phyloP scores from a whole-genome alignment of 441 rosid genomes.

The Populus tomentosa region DNA sequence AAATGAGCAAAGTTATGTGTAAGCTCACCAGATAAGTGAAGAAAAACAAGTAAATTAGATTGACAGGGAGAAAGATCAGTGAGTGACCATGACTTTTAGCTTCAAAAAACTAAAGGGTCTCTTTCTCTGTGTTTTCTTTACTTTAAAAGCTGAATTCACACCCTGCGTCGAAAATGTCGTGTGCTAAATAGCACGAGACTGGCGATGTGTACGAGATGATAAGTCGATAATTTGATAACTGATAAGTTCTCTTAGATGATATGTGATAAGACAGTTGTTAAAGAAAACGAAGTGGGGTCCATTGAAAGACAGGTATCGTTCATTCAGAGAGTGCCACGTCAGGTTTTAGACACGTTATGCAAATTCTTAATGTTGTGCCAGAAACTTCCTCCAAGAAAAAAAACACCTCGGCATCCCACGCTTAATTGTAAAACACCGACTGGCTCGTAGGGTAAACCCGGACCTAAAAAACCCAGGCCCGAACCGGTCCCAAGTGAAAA shows the following conservation, averaged over 20 bases:
- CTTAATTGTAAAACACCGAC: not conserved
- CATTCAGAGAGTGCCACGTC: not conserved
- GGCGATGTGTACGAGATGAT: constrained; percentile 6
- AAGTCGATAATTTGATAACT: accelerated
- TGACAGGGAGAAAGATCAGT: not conserved
- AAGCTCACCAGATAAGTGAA: not conserved
- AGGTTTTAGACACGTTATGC: not conserved
- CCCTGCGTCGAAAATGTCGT: not conserved
- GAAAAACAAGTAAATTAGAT: not conserved
- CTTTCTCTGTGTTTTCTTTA: not conserved
- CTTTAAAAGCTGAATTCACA: not conserved
- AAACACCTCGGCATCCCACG: not conserved
- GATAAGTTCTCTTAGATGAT: not conserved
- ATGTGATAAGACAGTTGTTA: not conserved
- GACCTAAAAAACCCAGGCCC: no score
- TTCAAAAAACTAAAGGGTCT: not conserved
- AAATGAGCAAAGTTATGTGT: not conserved
- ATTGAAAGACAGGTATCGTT: not conserved
- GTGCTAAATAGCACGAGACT: not conserved
- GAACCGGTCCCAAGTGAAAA: no score
- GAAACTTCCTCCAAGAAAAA: not conserved
- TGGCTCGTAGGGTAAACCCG: not conserved
- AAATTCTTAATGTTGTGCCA: not conserved
- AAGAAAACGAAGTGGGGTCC: not conserved
- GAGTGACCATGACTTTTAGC: not conserved